These are phyloP conservation scores for Aristolochia californica DNA, from an alignment of 164 flowering plant genomes.

Conservation along the genomic window DNA sequence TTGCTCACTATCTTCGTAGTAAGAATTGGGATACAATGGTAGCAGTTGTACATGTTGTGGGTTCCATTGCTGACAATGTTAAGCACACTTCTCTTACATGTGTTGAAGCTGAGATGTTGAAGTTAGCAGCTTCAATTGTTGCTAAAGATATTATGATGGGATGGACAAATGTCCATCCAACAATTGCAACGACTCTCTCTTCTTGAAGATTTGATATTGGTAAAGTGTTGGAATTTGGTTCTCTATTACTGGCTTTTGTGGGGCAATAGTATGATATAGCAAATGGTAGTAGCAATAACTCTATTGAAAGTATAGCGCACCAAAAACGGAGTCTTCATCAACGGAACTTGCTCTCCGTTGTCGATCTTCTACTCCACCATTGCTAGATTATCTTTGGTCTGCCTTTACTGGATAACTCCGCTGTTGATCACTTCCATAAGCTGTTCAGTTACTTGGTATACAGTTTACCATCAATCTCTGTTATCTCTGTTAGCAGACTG, in stretches of 20 bases:
- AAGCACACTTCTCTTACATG: constrained; percentile 46
- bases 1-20: constrained; percentile 76
- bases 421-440: no score
- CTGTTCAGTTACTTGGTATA: no score
- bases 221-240: constrained; percentile 93
- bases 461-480: no score
- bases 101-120: constrained; percentile 43
- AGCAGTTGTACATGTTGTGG: constrained; percentile 94
- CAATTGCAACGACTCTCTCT: constrained; percentile 34
- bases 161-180: constrained; percentile 34
- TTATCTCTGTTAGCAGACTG: no score
- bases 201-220: constrained; percentile 73
- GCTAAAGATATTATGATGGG: constrained; percentile 38
- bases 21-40: constrained; percentile 98
- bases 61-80: constrained; percentile 90
- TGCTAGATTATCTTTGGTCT: no score
- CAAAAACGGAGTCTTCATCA: constrained; percentile 84
- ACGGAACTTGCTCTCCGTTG: no score
- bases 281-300: constrained; percentile 52
- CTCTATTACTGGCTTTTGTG: constrained; percentile 71
- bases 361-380: no score
- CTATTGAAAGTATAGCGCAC: constrained; percentile 74
- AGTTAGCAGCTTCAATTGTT: constrained; percentile 37
- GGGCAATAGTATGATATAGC: constrained; percentile 92
- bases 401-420: no score